Conservation (phyloP, 345 rosid species). For the Litchi chinensis region DNA sequence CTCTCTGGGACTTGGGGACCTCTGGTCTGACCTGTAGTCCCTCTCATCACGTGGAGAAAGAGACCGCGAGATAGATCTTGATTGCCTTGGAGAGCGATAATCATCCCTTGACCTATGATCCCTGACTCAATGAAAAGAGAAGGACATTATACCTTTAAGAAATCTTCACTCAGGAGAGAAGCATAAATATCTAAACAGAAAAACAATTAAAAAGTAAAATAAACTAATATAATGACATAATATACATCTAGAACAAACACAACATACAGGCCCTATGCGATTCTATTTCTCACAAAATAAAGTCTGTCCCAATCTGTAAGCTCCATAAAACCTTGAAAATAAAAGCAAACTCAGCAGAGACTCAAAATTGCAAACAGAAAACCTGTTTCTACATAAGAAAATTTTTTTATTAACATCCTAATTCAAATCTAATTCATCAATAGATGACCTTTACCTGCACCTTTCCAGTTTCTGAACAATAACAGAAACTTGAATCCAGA, state of each 20-base stretch:
- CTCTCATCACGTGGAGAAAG: conserved; percentile 51
- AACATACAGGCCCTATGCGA: conserved; percentile 15
- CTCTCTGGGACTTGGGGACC: conserved; percentile 55
- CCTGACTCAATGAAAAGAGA: conserved; percentile 39
- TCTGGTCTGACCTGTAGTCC: conserved; percentile 38
- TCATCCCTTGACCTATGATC: conserved; percentile 43
- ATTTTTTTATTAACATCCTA: conserved; percentile 30
- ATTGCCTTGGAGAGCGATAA: conserved; percentile 48
- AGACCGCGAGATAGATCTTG: conserved; percentile 63
- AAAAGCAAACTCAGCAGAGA: conserved; percentile 6
- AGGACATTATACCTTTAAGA: conserved; percentile 4
- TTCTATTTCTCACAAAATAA: conserved; percentile 13
- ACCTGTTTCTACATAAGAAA: conserved; percentile 3
- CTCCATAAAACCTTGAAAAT: conserved; percentile 8
- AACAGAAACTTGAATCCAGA: conserved; percentile 49
- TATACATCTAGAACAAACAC: background rate
- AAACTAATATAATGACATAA: conserved; percentile 4
- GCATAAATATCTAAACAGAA: background rate
- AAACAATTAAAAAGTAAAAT: conserved; percentile 1
- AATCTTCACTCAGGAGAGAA: conserved; percentile 1
- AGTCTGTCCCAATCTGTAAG: conserved; percentile 2
- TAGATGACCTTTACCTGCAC: conserved; percentile 61
- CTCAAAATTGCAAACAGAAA: conserved; percentile 9
- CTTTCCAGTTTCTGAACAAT: conserved; percentile 52
- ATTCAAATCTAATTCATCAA: conserved; percentile 37